phyloP scores from a whole-genome alignment of 768 basidiomycete genomes.

The Candolleomyces eurysporus region DNA sequence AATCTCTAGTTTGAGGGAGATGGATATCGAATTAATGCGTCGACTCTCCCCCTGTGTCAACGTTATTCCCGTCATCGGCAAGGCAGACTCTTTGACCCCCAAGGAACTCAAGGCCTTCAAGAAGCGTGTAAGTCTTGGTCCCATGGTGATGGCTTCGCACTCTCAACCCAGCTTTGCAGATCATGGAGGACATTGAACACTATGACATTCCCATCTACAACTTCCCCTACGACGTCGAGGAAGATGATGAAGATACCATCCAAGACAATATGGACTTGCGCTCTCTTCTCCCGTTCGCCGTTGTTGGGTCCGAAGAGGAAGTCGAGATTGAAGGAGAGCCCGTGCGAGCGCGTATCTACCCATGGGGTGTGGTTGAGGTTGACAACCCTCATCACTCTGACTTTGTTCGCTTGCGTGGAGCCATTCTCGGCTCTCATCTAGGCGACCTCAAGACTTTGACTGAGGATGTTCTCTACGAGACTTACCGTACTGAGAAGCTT shows the following conservation, averaged over 20 bases:
- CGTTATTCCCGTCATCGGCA: slow-evolving; percentile 90
- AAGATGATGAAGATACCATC: slow-evolving; percentile 92
- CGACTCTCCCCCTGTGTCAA: slow-evolving; percentile 88
- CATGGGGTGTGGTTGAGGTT: slow-evolving; percentile 90
- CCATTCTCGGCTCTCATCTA: slow-evolving; percentile 78
- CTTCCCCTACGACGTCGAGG: slow-evolving; percentile 92
- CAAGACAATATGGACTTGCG: slow-evolving; percentile 87
- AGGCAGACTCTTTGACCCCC: slow-evolving; percentile 83
- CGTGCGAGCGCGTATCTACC: slow-evolving; percentile 81
- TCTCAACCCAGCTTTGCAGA: slow-evolving; percentile 34
- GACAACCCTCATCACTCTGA: slow-evolving; percentile 92
- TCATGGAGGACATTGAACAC: slow-evolving; percentile 92
- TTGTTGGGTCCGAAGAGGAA: slow-evolving; percentile 88
- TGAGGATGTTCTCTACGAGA: slow-evolving; percentile 83
- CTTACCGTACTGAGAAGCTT: slow-evolving; percentile 87
- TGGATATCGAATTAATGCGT: slow-evolving; percentile 92
- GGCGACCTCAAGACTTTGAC: slow-evolving; percentile 83
- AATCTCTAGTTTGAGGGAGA: slow-evolving; percentile 65
- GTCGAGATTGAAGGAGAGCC: slow-evolving; percentile 76
- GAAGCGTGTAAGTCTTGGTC: slow-evolving; percentile 51
- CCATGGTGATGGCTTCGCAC: neutral
- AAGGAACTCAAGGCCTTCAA: slow-evolving; percentile 82
- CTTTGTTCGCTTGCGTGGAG: slow-evolving; percentile 73
- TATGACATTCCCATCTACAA: slow-evolving; percentile 91
- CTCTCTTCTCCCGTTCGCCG: slow-evolving; percentile 80